Base-by-base conservation (phyloP, 2,329 filamentous ascomycete species). In the Xylaria sp. region DNA sequence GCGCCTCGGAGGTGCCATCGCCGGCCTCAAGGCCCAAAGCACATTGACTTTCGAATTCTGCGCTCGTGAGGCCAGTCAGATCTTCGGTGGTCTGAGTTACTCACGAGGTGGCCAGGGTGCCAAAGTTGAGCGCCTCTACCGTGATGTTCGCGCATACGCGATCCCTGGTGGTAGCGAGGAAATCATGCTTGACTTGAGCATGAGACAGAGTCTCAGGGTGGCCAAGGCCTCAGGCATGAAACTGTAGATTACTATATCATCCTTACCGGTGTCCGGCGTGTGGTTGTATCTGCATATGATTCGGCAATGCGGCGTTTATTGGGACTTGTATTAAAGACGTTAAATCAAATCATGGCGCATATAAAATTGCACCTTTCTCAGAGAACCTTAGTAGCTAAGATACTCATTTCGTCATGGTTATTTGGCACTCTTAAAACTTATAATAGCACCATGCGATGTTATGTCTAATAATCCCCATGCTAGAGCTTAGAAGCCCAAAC, bases 31-130 rank as follows among this genome's bases (percentile, higher is more conserved):
- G 82, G 95, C 95, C 1, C 95, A 99, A 78, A 85, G 90, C 41
- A 99, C 95, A 1, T 86, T 92, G 2, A 97, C 93, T 0, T 99
- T 98, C 72, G 95, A 99, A 81, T 98, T 96, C 83, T 99, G 95
- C 79, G 95, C 95, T 31, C 86, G 94, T 63, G 95, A 99, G 80
- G 95, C 95, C 15, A 92, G 89, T 74, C 95, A 99, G 84, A 98
- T 99, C 78, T 99, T 98, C 72, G 95, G 95, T 63, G 95, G 95
- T 25, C 80, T 98, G 67, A 93, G 89, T 71, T 98, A 98, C 81
- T 93, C 88, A 62, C 87, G 94, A 43, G 95, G 95, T 58, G 95
- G 95, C 15, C 95, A 98, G 81, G 95, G 95, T 63, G 94, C 87
- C 61, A 97, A 97, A 86, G 87, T 98, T 54, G 95, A 99, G 86